A percentile compares a stretch with the other conserved stretches of the same genome.
phyloP scores from a whole-genome alignment of 2,329 filamentous ascomycete genomes.

The Xylaria sp. region DNA sequence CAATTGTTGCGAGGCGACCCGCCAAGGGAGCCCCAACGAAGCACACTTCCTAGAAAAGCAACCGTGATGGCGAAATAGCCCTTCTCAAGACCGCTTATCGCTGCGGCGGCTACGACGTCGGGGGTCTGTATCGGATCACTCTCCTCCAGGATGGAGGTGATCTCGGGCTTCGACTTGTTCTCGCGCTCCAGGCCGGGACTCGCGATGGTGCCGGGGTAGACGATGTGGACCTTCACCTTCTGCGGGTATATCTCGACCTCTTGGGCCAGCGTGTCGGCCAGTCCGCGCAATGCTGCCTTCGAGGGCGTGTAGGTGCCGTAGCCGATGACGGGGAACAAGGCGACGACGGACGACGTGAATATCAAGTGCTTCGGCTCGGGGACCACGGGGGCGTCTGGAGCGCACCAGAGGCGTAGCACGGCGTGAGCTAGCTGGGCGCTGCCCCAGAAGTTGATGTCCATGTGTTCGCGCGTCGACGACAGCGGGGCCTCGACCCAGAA shows the following conservation, averaged over 20 bases:
- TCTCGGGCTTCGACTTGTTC: conserved; percentile 79
- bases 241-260: conserved; percentile 90
- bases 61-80: conserved; percentile 85
- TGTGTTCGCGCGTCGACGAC: conserved; percentile 76
- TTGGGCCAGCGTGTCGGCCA: conserved; percentile 85
- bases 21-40: conserved; percentile 72
- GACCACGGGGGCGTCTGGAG: conserved; percentile 57
- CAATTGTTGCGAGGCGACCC: conserved; percentile 68
- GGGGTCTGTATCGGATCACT: conserved; percentile 83
- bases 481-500: conserved; percentile 82
- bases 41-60: conserved; percentile 75
- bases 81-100: conserved; percentile 79
- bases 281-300: conserved; percentile 84
- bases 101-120: conserved; percentile 76
- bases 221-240: conserved; percentile 81
- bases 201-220: conserved; percentile 86
- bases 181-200: conserved; percentile 81
- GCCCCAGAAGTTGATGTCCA: conserved; percentile 94
- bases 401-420: conserved; percentile 79
- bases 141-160: conserved; percentile 83
- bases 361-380: conserved; percentile 78
- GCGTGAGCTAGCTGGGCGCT: conserved; percentile 87
- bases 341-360: conserved; percentile 82
- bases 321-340: conserved; percentile 81
- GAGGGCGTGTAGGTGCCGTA: conserved; percentile 86